Percentiles rank a stretch among this genome's conserved stretches.
phyloP scores from a whole-genome alignment of 805 yeast genomes.

The Pichia cabralensis region DNA sequence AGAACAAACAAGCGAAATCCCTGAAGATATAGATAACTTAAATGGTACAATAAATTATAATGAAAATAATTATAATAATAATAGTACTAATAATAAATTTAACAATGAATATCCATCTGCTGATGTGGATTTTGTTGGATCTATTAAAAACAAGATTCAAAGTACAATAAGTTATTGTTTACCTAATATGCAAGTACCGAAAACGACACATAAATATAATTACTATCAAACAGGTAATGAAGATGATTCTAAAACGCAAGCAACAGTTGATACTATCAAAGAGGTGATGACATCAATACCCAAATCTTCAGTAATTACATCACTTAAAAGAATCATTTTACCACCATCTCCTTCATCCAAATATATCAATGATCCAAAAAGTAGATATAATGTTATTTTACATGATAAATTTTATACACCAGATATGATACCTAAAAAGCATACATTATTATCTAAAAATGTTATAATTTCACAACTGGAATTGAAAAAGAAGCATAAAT shows the following conservation, averaged over 20 bases:
- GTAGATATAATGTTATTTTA: constrained; percentile 52
- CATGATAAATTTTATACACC: constrained; percentile 83
- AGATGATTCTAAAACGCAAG: constrained; percentile 9
- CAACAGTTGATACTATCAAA: neutral
- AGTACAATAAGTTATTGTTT: constrained; percentile 36
- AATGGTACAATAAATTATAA: neutral
- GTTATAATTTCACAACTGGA: constrained; percentile 17
- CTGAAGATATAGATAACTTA: constrained; percentile 2
- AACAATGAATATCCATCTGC: too few species aligned
- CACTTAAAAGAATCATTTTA: constrained; percentile 66
- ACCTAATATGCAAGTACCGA: constrained; percentile 18
- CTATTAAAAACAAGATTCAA: constrained; percentile 25
- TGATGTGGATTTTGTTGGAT: constrained; percentile 3
- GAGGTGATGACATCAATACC: constrained; percentile 32
- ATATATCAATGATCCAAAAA: constrained; percentile 57
- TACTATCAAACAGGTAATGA: constrained; percentile 23
- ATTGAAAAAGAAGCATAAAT: constrained; percentile 29
- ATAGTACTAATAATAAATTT: too few species aligned
- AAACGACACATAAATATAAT: constrained; percentile 17
- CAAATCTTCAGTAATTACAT: constrained; percentile 64
- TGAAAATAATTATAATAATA: neutral
- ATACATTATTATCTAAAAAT: constrained; percentile 22
- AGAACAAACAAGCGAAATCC: too few species aligned
- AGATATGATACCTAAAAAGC: constrained; percentile 26
- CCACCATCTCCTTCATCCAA: constrained; percentile 72